These are phyloP conservation scores for Penicillium palitans DNA, from an alignment of 2,329 filamentous ascomycete genomes.

Conservation along the genomic window DNA sequence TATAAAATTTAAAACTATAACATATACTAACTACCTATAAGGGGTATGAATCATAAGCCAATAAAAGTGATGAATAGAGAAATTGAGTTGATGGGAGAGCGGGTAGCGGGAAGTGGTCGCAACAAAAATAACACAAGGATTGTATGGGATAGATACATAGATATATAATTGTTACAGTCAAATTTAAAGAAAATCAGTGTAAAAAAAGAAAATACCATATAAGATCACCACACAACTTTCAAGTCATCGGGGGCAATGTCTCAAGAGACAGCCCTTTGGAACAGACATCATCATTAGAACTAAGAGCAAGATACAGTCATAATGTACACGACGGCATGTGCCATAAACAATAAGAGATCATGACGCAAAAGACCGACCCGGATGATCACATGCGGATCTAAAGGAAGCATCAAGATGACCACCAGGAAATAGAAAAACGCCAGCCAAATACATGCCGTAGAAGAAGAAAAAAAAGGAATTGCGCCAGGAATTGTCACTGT, in stretches of 20 bases:
- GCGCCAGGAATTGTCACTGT: slow-evolving; percentile 22
- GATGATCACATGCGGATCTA: slow-evolving; percentile 12
- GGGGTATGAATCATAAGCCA: too few relatives aligned
- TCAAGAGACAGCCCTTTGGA: slow-evolving; percentile 12
- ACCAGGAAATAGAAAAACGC: slow-evolving; percentile 26
- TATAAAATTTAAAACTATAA: too few relatives aligned
- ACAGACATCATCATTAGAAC: slow-evolving; percentile 29
- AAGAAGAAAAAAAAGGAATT: slow-evolving; percentile 6
- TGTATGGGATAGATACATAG: too few relatives aligned
- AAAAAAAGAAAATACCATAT: neutral
- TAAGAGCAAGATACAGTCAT: slow-evolving; percentile 23
- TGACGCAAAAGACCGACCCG: slow-evolving; percentile 11
- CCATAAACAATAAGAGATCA: slow-evolving; percentile 15
- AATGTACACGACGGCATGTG: slow-evolving; percentile 26
- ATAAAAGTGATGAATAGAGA: too few relatives aligned
- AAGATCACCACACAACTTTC: neutral
- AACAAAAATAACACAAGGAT: too few relatives aligned
- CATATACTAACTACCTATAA: too few relatives aligned
- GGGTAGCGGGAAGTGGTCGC: too few relatives aligned
- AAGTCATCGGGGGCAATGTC: slow-evolving; percentile 12
- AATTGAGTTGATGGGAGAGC: too few relatives aligned
- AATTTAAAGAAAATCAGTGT: neutral
- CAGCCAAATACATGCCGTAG: slow-evolving; percentile 29
- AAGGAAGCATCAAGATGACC: slow-evolving; percentile 12
- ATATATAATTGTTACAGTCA: neutral